These are phyloP conservation scores for Xylariomycetidae sp. DNA, from an alignment of 2,329 filamentous ascomycete species.

Conservation along the genomic window DNA sequence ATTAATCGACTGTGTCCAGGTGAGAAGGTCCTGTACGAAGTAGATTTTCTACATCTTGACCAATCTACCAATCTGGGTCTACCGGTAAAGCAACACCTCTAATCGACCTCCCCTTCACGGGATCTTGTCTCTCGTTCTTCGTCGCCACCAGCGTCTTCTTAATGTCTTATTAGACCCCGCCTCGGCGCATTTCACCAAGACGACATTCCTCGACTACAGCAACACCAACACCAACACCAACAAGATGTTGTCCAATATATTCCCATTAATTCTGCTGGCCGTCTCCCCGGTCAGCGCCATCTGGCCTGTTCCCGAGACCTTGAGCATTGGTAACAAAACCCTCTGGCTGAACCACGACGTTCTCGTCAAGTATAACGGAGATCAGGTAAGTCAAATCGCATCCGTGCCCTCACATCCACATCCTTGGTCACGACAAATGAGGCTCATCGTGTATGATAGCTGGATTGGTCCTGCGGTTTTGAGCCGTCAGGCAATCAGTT, in stretches of 20 bases:
- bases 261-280: conserved; percentile 36
- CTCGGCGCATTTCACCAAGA: conserved; percentile 12
- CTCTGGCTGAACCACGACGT: conserved; percentile 51
- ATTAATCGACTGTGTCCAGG: too few species aligned
- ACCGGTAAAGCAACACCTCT: too few species aligned
- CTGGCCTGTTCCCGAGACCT: conserved; percentile 52
- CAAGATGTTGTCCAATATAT: conserved; percentile 20
- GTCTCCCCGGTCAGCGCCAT: conserved; percentile 43
- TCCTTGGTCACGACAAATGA: conserved; percentile 11
- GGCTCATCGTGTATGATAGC: conserved; percentile 34
- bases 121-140: conserved; percentile 8
- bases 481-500: conserved; percentile 34
- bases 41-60: too few species aligned
- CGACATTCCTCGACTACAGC: conserved; percentile 8
- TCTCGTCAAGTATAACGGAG: conserved; percentile 54
- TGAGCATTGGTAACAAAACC: conserved; percentile 46
- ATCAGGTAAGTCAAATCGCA: conserved; percentile 46
- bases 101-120: conserved; percentile 5
- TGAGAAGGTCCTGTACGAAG: too few species aligned
- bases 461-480: conserved; percentile 44
- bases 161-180: conserved; percentile 9
- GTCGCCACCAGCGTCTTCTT: conserved; percentile 7
- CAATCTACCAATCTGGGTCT: too few species aligned
- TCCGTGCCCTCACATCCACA: too few species aligned
- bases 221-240: too few species aligned